Evolutionary conservation across 306 rosid genomes (phyloP).

Genomic region (Ormosia semicastrata): DNA sequence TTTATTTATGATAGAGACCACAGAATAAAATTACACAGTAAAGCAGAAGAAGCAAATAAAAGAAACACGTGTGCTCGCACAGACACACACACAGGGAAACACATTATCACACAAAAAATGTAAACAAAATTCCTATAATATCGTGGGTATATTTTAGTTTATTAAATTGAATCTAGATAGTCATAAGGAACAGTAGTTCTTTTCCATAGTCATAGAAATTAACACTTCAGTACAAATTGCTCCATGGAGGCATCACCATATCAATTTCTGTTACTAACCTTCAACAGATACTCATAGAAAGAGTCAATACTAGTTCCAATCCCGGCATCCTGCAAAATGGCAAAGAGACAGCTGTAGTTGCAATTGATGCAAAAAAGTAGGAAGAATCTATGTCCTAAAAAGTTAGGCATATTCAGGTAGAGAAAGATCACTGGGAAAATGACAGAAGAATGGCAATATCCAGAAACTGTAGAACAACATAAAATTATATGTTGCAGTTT

Average conservation of each 20-base stretch:
- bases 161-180: not conserved
- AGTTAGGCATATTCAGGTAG: not conserved
- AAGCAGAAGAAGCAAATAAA: not conserved
- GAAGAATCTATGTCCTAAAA: not conserved
- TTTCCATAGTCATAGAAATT: not conserved
- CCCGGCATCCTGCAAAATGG: constrained; percentile 88
- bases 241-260: constrained; percentile 19
- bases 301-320: constrained; percentile 98
- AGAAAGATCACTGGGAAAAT: not conserved
- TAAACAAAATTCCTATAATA: not conserved
- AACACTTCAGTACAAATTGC: constrained; percentile 3
- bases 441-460: not conserved
- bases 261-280: constrained; percentile 60
- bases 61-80: not conserved
- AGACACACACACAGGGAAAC: not conserved
- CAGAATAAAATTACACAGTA: not conserved
- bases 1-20: not conserved
- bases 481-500: not conserved
- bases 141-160: not conserved
- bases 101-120: not conserved
- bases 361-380: not conserved
- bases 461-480: not conserved
- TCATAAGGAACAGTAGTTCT: not conserved
- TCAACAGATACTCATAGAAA: constrained; percentile 88
- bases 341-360: constrained; percentile 27